Conservation (phyloP, 441 rosid genomes). For the Biscutella auriculata region DNA sequence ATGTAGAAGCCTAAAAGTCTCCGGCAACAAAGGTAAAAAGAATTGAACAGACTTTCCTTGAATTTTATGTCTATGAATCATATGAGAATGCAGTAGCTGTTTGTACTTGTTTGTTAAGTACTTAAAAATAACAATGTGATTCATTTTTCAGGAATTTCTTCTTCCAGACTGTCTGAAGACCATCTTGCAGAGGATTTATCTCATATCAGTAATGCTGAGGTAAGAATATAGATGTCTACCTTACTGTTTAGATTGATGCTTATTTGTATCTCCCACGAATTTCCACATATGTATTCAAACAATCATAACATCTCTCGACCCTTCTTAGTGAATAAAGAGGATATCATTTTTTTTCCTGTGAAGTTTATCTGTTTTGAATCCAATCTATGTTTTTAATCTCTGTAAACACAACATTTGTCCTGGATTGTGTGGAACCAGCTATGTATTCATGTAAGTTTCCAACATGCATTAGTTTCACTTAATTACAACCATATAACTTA, state of each 20-base stretch:
- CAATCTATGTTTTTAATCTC: conserved; percentile 17
- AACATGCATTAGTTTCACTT: neutral
- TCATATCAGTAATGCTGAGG: conserved; percentile 22
- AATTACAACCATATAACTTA: neutral
- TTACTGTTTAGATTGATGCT: neutral
- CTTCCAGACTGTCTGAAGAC: neutral
- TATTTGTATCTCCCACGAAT: neutral
- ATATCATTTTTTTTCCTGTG: neutral
- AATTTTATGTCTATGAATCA: neutral
- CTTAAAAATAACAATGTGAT: neutral
- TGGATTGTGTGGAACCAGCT: conserved; percentile 16
- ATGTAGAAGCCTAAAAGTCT: neutral
- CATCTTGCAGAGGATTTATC: conserved; percentile 10
- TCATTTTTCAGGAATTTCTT: neutral
- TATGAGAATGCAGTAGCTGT: neutral
- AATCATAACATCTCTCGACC: neutral
- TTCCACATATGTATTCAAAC: neutral
- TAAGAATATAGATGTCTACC: neutral
- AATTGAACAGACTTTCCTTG: neutral
- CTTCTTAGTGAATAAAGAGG: neutral
- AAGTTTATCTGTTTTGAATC: conserved; percentile 9
- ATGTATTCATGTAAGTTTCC: conserved; percentile 17
- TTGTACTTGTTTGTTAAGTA: neutral
- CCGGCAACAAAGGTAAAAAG: conserved; percentile 11
- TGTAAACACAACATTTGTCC: conserved; percentile 20